These are phyloP conservation scores for Aphanomyces cochlioides DNA, from an alignment of 352 stramenopile genomes.

Conservation along the genomic window DNA sequence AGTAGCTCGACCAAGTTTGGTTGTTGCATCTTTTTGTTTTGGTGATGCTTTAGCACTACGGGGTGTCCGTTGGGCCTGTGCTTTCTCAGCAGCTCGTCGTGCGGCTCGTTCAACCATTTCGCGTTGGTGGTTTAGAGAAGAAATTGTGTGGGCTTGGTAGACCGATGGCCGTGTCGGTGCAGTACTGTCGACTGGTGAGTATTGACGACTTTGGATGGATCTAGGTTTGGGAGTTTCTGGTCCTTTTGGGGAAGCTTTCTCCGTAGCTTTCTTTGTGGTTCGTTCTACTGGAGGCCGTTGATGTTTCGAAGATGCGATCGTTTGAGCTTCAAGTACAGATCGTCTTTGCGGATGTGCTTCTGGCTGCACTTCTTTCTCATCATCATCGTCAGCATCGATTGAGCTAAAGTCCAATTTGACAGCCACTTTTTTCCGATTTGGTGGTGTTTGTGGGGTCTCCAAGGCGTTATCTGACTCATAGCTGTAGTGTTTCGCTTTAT, in stretches of 20 bases:
- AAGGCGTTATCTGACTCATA: background rate
- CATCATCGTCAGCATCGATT: background rate
- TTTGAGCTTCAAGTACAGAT: no score
- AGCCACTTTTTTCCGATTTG: conserved; percentile 10
- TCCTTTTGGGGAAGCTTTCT: no score
- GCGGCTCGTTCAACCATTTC: background rate
- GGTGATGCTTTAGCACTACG: background rate
- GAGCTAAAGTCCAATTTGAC: conserved; percentile 30
- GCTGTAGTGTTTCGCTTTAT: background rate
- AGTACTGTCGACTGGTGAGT: background rate
- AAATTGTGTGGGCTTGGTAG: conserved; percentile 10
- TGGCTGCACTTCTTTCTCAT: conserved; percentile 7
- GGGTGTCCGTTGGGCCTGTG: background rate
- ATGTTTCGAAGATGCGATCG: no score
- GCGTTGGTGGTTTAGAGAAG: conserved; percentile 10
- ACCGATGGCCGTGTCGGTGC: conserved; percentile 10
- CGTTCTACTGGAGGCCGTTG: no score
- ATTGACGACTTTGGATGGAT: background rate
- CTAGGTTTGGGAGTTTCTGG: background rate
- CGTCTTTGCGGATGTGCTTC: background rate
- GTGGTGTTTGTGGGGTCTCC: conserved; percentile 7
- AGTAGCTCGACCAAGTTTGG: no score
- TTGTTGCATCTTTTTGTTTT: background rate
- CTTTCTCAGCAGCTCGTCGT: background rate
- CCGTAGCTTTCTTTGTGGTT: no score